A percentile compares a stretch with the other conserved stretches of the same genome.
These are phyloP conservation scores for Mycosphaerella sp. DNA, from an alignment of 2,329 filamentous ascomycete species.

Conservation along the genomic window DNA sequence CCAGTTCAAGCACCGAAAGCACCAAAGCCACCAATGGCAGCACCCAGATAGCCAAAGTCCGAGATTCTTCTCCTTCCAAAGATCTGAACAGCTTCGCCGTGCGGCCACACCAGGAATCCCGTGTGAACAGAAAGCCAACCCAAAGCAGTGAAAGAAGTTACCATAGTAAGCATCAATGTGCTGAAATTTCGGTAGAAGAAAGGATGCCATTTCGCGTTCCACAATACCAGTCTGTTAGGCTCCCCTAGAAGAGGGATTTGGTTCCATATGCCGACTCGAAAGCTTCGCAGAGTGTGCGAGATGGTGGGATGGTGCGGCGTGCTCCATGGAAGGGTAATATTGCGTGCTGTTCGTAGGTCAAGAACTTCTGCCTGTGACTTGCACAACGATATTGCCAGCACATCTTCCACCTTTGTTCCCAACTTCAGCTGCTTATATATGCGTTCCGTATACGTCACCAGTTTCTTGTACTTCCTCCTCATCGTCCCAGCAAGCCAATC, in stretches of 20 bases:
- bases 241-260: slow-evolving; percentile 23
- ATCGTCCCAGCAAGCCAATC: slow-evolving; percentile 57
- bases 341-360: neutral
- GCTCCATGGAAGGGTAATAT: slow-evolving; percentile 27
- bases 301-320: slow-evolving; percentile 5
- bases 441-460: slow-evolving; percentile 37
- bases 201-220: slow-evolving; percentile 12
- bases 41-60: slow-evolving; percentile 34
- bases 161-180: slow-evolving; percentile 18
- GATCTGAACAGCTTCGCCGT: slow-evolving; percentile 31
- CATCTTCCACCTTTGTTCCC: slow-evolving; percentile 24
- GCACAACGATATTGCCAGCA: neutral
- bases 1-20: slow-evolving; percentile 15
- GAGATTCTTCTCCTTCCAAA: slow-evolving; percentile 32
- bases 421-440: slow-evolving; percentile 28
- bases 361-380: slow-evolving; percentile 6
- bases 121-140: slow-evolving; percentile 23
- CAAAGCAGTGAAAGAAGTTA: slow-evolving; percentile 17
- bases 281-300: slow-evolving; percentile 10
- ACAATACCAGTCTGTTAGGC: slow-evolving; percentile 12
- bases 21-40: slow-evolving; percentile 30
- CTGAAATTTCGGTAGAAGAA: slow-evolving; percentile 22
- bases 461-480: slow-evolving; percentile 41
- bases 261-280: slow-evolving; percentile 16
- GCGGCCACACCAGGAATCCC: slow-evolving; percentile 30